phyloP scores from a whole-genome alignment of 2,329 filamentous ascomycete species.

The Basipetospora chlamydospora region DNA sequence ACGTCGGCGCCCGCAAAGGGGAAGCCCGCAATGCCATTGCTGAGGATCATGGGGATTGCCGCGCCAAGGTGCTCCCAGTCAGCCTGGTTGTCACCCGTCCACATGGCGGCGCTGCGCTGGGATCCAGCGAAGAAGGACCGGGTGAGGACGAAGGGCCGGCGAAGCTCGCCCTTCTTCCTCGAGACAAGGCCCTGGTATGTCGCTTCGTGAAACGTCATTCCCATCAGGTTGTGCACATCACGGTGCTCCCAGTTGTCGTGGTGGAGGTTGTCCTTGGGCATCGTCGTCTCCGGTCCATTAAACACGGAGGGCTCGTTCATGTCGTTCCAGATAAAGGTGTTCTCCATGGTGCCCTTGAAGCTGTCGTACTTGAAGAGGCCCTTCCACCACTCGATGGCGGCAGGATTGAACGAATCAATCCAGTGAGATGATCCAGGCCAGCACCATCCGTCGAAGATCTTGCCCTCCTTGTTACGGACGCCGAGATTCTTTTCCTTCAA shows the following conservation, averaged over 20 bases:
- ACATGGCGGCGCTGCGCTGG: constrained; percentile 87
- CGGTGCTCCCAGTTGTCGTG: constrained; percentile 88
- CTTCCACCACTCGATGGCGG: constrained; percentile 82
- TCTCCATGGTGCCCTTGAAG: constrained; percentile 75
- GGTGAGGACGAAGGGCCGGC: constrained; percentile 83
- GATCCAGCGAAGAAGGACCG: constrained; percentile 85
- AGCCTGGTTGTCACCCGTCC: constrained; percentile 96
- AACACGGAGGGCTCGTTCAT: constrained; percentile 99
- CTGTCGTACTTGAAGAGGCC: constrained; percentile 71
- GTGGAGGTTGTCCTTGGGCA: constrained; percentile 97
- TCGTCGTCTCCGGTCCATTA: constrained; percentile 94
- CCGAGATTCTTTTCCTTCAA: constrained; percentile 72
- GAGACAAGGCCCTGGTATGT: constrained; percentile 74
- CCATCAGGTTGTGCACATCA: constrained; percentile 91
- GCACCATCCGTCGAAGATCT: constrained; percentile 91
- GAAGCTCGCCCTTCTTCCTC: constrained; percentile 72
- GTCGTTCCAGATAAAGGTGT: constrained; percentile 96
- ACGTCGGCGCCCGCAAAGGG: constrained; percentile 94
- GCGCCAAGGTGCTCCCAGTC: constrained; percentile 83
- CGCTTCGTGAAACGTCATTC: constrained; percentile 88
- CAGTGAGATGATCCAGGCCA: constrained; percentile 96
- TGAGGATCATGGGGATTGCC: constrained; percentile 84
- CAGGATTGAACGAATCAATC: constrained; percentile 94
- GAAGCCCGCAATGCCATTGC: constrained; percentile 82
- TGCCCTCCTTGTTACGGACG: constrained; percentile 78